Evolutionary conservation across 2,329 filamentous ascomycete genomes (phyloP).

Genomic region (Fusarium euwallaceae): DNA sequence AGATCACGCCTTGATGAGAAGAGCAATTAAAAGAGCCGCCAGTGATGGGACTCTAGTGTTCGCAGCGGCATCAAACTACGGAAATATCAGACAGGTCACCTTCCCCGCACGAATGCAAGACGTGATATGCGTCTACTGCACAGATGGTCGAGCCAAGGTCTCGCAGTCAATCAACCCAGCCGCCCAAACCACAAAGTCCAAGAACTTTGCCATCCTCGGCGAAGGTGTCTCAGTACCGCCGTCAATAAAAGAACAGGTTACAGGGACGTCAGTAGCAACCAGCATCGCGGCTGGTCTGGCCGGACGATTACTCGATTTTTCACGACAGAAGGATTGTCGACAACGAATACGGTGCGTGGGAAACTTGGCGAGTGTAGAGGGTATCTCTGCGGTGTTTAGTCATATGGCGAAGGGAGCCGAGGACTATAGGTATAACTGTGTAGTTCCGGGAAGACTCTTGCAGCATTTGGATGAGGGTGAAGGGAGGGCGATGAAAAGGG

Average conservation of each 20-base stretch:
- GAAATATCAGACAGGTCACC: conserved; percentile 16
- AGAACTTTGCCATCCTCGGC: conserved; percentile 27
- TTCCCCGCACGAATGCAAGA: conserved; percentile 23
- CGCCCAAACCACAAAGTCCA: background rate
- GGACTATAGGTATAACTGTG: conserved; percentile 15
- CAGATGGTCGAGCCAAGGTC: conserved; percentile 10
- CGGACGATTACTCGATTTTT: conserved; percentile 18
- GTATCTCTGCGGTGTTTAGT: conserved; percentile 8
- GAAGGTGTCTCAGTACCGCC: conserved; percentile 9
- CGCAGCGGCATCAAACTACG: conserved; percentile 25
- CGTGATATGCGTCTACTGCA: conserved; percentile 21
- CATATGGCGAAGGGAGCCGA: conserved; percentile 17
- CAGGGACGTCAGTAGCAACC: conserved; percentile 14
- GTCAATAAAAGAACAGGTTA: background rate
- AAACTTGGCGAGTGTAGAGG: conserved; percentile 10
- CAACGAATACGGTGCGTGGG: conserved; percentile 1
- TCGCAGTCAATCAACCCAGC: conserved; percentile 19
- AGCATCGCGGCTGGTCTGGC: conserved; percentile 17
- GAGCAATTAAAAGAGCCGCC: conserved; percentile 8
- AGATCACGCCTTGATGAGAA: background rate
- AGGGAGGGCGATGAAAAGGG: background rate
- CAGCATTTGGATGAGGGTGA: conserved; percentile 14
- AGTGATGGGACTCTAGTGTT: conserved; percentile 9
- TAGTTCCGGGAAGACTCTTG: conserved; percentile 10
- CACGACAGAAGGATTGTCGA: conserved; percentile 9